A percentile compares a stretch with the other conserved stretches of the same genome.
phyloP scores from a whole-genome alignment of 1,139 yeast genomes.

The Suhomyces kunorum region DNA sequence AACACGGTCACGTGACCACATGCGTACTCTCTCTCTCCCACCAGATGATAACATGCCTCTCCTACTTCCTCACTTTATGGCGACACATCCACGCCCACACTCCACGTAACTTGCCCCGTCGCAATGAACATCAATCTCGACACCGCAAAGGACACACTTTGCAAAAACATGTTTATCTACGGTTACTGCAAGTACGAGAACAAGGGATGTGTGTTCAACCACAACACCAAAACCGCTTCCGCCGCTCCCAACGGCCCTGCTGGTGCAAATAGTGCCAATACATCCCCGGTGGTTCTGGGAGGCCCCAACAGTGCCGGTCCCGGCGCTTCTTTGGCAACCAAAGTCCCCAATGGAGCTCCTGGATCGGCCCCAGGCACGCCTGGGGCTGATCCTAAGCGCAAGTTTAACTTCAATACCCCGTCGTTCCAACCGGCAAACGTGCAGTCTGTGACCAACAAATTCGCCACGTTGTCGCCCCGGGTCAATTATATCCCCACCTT shows the following conservation, averaged over 20 bases:
- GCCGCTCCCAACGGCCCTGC: background rate
- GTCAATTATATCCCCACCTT: constrained; percentile 58
- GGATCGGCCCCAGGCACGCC: background rate
- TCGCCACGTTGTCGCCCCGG: constrained; percentile 54
- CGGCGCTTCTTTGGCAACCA: no score
- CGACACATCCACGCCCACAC: constrained; percentile 1
- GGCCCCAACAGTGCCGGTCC: no score
- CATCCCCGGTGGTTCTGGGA: background rate
- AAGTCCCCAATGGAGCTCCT: background rate
- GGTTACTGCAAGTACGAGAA: constrained; percentile 89
- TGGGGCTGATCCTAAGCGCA: constrained; percentile 32
- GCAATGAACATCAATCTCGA: constrained; percentile 48
- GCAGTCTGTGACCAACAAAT: constrained; percentile 37
- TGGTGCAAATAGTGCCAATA: no score
- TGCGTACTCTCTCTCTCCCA: no score
- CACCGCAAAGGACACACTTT: constrained; percentile 74
- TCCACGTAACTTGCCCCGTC: background rate
- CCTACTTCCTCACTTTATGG: background rate
- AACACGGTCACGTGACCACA: no score
- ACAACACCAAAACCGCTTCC: constrained; percentile 37
- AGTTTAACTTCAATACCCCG: constrained; percentile 64
- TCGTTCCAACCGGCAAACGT: constrained; percentile 57
- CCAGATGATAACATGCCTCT: background rate
- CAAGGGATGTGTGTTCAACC: constrained; percentile 86
- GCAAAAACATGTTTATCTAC: constrained; percentile 81